Evolutionary conservation across 169 alveolate genomes (phyloP), one percentile per base, ranked within the genome.

Genomic region (Plasmodium adleri): DNA sequence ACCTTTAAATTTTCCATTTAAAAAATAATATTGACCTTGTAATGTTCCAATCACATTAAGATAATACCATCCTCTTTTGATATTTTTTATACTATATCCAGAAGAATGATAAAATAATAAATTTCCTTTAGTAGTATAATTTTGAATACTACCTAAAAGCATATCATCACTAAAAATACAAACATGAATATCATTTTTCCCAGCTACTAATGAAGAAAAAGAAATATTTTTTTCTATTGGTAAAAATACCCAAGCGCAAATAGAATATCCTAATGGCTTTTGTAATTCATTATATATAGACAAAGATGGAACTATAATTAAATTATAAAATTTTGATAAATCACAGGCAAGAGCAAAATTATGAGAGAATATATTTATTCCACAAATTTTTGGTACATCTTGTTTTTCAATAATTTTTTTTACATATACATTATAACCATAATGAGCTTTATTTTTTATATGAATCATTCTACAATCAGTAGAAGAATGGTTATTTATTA

Each of bases 21-120:
- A 56, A 32, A 80, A 80, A 71, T 80, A 80, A 80, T 67, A 80
- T 56, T 80, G 80, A 7, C 90, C 90, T 32, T 49, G 54, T 39
- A 68, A 68, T 2, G 90, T 80, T 3, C 85, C 83, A 67, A 80
- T 80, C 49, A 80, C 83, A 54, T 56, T 80, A 17, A 80, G 63
- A 59, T 67, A 80, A 47, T 80, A 80, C 90, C 90, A 80, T 1
- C 90, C 90, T 20, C 52, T 80, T 45, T 80, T 80, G 50, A 80
- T 8, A 26, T 49, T 54, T 71, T 80, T 80, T 62, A 80, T 54
- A 26, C 85, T 80, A 62, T 39, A 67, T 8, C 90, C 90, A 67
- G 85, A 80, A 26, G 90, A 67, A 60, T 80, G 90, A 47, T 80
- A 80, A 64, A 45, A 9, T 9, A 32, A 39, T 20, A 56, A 20